These are phyloP conservation scores for Pholiota microspora DNA, from an alignment of 768 basidiomycete species.

Conservation along the genomic window DNA sequence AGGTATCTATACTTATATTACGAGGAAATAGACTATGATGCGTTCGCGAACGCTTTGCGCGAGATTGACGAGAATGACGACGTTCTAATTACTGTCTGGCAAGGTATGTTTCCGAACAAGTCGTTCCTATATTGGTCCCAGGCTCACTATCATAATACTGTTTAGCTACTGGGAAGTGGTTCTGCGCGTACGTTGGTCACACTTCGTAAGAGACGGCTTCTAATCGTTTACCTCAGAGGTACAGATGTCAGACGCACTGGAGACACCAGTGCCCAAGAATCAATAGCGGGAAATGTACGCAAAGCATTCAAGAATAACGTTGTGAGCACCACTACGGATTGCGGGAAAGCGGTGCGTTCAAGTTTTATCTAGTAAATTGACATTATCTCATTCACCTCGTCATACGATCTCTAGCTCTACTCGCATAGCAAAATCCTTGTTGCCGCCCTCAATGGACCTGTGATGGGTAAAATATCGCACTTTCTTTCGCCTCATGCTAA, in stretches of 20 bases:
- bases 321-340: constrained; percentile 53
- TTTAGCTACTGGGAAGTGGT: constrained; percentile 66
- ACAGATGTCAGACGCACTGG: constrained; percentile 48
- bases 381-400: too few relatives aligned
- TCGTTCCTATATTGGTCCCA: background rate
- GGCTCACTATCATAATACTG: background rate
- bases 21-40: constrained; percentile 51
- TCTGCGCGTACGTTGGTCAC: constrained; percentile 63
- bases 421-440: constrained; percentile 68
- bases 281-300: constrained; percentile 36
- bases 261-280: constrained; percentile 8
- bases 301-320: constrained; percentile 46
- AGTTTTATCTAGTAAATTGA: too few relatives aligned
- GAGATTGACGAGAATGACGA: constrained; percentile 58
- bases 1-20: background rate
- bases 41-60: constrained; percentile 54
- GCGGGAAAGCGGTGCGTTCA: constrained; percentile 56
- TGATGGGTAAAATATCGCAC: constrained; percentile 50
- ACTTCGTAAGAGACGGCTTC: background rate
- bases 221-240: constrained; percentile 39
- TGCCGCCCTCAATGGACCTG: constrained; percentile 72
- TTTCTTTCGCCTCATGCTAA: constrained; percentile 8
- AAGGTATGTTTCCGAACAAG: constrained; percentile 41
- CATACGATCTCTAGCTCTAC: constrained; percentile 55
- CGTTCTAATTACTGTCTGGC: constrained; percentile 66